A percentile compares a stretch with the other conserved stretches of the same genome.
Conservation (phyloP, 345 rosid genomes). For the Boechera retrofracta region DNA sequence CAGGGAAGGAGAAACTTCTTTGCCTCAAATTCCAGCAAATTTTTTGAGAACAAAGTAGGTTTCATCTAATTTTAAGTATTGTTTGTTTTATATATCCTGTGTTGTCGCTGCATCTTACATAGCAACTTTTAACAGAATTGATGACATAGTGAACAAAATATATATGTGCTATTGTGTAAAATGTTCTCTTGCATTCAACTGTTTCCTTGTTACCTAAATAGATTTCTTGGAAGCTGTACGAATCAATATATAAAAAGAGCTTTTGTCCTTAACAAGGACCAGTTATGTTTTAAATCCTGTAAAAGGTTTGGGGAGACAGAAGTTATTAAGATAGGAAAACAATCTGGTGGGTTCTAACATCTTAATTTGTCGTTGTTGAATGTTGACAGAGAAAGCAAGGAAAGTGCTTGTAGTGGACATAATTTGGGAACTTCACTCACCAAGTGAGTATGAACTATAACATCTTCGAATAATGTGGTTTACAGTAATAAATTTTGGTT, state of each 20-base stretch:
- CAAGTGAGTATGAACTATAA: slow-evolving; percentile 48
- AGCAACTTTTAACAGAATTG: slow-evolving; percentile 3
- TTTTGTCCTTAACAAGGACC: slow-evolving; percentile 13
- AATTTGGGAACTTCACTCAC: slow-evolving; percentile 41
- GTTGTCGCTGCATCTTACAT: background rate
- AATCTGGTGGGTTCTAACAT: slow-evolving; percentile 21
- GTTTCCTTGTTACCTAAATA: slow-evolving; percentile 20
- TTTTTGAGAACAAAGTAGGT: slow-evolving; percentile 80
- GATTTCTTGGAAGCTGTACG: slow-evolving; percentile 22
- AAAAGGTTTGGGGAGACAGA: slow-evolving; percentile 18
- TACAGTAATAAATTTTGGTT: slow-evolving; percentile 6
- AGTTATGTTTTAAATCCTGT: background rate
- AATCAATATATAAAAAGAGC: slow-evolving; percentile 12
- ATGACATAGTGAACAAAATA: background rate
- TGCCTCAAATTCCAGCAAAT: slow-evolving; percentile 74
- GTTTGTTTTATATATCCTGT: background rate
- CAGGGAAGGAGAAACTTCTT: slow-evolving; percentile 72
- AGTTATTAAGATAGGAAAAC: background rate
- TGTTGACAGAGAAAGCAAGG: slow-evolving; percentile 48
- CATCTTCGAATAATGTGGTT: slow-evolving; percentile 1
- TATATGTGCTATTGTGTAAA: background rate
- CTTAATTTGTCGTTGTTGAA: slow-evolving; percentile 37
- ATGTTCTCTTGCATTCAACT: background rate
- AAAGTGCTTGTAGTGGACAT: slow-evolving; percentile 41
- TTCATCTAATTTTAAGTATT: background rate